Conservation (phyloP, 108 stramenopile species). For the Cyclotella atomus region DNA sequence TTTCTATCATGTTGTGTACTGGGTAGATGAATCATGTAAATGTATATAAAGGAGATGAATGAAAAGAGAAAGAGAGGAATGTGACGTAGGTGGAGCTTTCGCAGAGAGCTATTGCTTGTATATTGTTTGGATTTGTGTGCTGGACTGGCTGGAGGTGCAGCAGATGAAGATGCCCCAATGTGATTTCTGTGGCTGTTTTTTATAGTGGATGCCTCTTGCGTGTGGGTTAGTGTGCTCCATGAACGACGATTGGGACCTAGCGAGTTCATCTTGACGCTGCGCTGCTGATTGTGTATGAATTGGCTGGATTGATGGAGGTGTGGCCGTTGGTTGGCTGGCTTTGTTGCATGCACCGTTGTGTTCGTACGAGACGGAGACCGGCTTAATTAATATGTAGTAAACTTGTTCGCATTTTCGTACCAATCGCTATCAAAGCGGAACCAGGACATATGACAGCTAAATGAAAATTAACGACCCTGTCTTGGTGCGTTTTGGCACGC, state of each 20-base stretch:
- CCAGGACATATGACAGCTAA: too few species aligned
- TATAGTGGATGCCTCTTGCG: neutral
- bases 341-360: too few species aligned
- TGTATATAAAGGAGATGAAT: neutral
- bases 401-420: too few species aligned
- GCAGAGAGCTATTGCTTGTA: neutral
- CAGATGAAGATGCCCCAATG: neutral
- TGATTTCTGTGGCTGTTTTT: neutral
- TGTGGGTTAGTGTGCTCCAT: slow-evolving; percentile 1
- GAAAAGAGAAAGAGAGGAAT: slow-evolving; percentile 9
- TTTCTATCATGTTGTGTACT: neutral
- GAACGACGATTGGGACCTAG: neutral
- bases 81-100: slow-evolving; percentile 6
- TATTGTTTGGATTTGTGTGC: neutral
- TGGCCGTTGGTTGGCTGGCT: too few species aligned
- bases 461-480: too few species aligned
- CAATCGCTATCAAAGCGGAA: too few species aligned
- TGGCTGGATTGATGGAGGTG: too few species aligned
- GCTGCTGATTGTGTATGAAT: too few species aligned
- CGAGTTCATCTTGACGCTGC: slow-evolving; percentile 5
- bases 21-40: neutral
- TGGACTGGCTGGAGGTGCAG: neutral
- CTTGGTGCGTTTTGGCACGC: too few species aligned
- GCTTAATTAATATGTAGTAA: too few species aligned
- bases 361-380: too few species aligned